Evolutionary conservation across 352 stramenopile species (phyloP).

Genomic region (Blastocystis sp.): DNA sequence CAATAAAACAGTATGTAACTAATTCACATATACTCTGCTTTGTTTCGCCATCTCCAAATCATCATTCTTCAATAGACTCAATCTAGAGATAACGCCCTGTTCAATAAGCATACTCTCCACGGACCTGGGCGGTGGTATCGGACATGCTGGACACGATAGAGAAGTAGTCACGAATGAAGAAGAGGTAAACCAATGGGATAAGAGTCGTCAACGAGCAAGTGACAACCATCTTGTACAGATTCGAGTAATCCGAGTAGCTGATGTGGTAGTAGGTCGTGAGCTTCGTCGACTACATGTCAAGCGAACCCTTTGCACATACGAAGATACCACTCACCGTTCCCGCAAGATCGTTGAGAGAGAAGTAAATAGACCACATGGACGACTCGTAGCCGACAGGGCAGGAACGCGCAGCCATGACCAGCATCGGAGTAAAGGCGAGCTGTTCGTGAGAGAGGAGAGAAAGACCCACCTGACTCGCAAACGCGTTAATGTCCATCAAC

Average conservation of each 20-base stretch:
- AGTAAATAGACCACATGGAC: constrained; percentile 54
- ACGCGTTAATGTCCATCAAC: constrained; percentile 47
- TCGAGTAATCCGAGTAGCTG: constrained; percentile 22
- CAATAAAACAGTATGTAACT: not conserved
- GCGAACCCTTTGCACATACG: not conserved
- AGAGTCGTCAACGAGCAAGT: constrained; percentile 22
- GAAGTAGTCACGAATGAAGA: constrained; percentile 55
- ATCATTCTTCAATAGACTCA: constrained; percentile 38
- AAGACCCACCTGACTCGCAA: not conserved
- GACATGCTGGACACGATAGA: not conserved
- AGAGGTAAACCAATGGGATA: constrained; percentile 20
- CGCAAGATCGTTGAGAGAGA: constrained; percentile 50
- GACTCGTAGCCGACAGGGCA: constrained; percentile 42
- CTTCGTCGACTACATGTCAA: not conserved
- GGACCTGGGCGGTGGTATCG: not conserved
- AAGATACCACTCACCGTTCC: constrained; percentile 1
- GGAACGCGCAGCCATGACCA: constrained; percentile 18
- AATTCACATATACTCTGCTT: not conserved
- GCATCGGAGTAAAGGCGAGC: constrained; percentile 39
- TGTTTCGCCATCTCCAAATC: constrained; percentile 40
- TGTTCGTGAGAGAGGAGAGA: not conserved
- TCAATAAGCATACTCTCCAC: not conserved
- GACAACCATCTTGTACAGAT: constrained; percentile 46
- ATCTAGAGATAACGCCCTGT: not conserved
- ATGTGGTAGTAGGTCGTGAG: constrained; percentile 24